A percentile compares a stretch with the other conserved stretches of the same genome.
Evolutionary conservation across 2,329 filamentous ascomycete genomes (phyloP).

Genomic region (Colletotrichum lentis): DNA sequence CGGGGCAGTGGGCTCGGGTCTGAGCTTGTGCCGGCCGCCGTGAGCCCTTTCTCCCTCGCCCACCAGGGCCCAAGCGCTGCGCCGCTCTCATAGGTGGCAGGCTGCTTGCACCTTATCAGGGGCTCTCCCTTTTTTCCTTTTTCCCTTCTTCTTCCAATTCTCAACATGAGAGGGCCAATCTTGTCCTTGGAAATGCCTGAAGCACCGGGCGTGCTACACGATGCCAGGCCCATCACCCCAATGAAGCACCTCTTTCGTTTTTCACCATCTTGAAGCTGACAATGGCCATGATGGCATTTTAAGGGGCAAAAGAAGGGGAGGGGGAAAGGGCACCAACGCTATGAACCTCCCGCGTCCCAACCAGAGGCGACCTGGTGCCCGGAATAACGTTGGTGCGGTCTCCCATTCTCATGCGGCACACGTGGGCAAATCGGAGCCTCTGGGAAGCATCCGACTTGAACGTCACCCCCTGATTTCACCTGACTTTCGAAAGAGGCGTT

Average conservation of each 20-base stretch:
- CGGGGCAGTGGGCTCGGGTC: background rate
- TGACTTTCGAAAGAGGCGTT: background rate
- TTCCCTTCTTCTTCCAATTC: fast-evolving
- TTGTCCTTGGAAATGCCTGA: background rate
- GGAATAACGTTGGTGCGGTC: conserved; percentile 35
- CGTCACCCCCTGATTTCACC: background rate
- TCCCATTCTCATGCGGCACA: conserved; percentile 11
- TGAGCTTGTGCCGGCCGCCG: background rate
- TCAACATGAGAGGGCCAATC: too few relatives aligned
- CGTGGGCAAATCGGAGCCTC: conserved; percentile 10
- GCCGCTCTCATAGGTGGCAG: background rate
- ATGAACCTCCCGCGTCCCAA: conserved; percentile 25
- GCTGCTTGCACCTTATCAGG: background rate
- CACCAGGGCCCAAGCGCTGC: background rate
- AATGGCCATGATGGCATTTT: background rate
- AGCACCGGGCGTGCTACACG: background rate
- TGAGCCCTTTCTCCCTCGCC: background rate
- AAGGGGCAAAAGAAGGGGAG: conserved; percentile 9
- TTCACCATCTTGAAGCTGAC: background rate
- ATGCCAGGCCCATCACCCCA: background rate
- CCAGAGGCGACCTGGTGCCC: conserved; percentile 13
- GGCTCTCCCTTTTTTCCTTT: background rate
- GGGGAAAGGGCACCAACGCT: conserved; percentile 4
- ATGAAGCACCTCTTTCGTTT: background rate
- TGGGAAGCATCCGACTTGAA: conserved; percentile 1